Evolutionary conservation across 2,329 filamentous ascomycete genomes (phyloP), one percentile per base, ranked within the genome.

Genomic region (Emergomyces orientalis): DNA sequence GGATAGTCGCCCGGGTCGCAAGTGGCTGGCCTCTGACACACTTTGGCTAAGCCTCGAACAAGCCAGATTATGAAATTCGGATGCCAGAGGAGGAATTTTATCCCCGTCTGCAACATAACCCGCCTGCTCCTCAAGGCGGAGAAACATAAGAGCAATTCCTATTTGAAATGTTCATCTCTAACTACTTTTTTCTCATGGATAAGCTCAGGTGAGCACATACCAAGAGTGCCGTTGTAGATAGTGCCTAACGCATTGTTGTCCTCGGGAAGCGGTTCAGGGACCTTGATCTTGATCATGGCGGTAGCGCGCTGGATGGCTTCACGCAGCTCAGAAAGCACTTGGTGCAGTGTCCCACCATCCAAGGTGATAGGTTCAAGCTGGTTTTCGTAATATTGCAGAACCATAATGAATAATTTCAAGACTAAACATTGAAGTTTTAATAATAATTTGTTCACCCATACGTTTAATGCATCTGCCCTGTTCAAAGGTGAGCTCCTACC

Each of bases 101-200:
- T 61, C 54, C 8, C 47, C 34, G 14, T 67, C 64, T 1, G 54
- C 62, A 19, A 77, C 59, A 11, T 70, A 70, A 14, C 67, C 59
- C 5, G 68, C 69, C 63, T 77, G 75, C 27, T 71, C 73, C 13
- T 71, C 70, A 19, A 77, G 69, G n/a, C 76, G 74, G 14, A 77
- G 68, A 57, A 76, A 75, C 51, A 73, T 68, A 54, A 76, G 67
- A 43, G 72, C 70, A 55, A 75, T 68, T 14, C 76, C 76, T 76
- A 63, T n/a, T 54, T 17, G 52, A 9, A 47, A 39, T 39, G 43
- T 27, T 51, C 8, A 61, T 41, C 30, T 34, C 45, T 14, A 51
- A n/a, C 22, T 39, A 7, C 3, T n/a, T n/a, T 27, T 19, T 45
- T 19, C 19, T 11, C 39, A 47, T 47, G 3, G 17, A 43, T 45